Evolutionary conservation across 1,139 yeast species (phyloP), one percentile per base, ranked within the genome.

Genomic region (Geotrichum fermentans): DNA sequence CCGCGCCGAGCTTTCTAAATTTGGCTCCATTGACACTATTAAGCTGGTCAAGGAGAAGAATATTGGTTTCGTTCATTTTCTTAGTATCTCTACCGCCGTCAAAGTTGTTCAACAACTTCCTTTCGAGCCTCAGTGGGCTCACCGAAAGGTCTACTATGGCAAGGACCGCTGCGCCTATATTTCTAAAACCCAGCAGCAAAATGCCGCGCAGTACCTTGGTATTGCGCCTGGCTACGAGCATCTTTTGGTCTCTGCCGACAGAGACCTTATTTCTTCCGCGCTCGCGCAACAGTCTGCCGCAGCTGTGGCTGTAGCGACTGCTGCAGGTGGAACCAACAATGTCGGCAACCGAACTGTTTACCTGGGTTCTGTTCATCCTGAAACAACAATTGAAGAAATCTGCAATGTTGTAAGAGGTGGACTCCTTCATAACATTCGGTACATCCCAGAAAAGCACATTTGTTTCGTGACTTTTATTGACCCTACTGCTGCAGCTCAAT

Each of bases 381-480:
- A 83, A 50, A 83, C 95, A 7, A 82, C 89, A 10, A 79, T 84
- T 33, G 97, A 90, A 68, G 97, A 92, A 61, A 82, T 92, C 46
- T 92, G 97, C 71, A 92, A 92, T 64, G 88, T 83, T 39, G 90
- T 92, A 28, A 79, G 97, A 58, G 97, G 97, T 38, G 98, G 98
- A 2, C 73, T 87, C 43, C 72, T 92, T 53, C 96, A 84, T 72
- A 64, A 67, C 33, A 67, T 72, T 40, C 62, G 71, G 34, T 80
- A 81, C 58, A 76, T 90, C 52, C 80, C 82, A 50, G 92, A 85
- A 55, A 80, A 89, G 59, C 95, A 83, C 60, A 89, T 89, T 48
- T 90, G 97, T 64, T 92, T 90, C 66, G 82, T 92, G 46, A 89
- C 97, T 2, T 92, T 92, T 64, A 79, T 90, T 55, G 95, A 88